These are phyloP conservation scores for Zygotorulaspora florentina DNA, from an alignment of 805 yeast genomes.

Conservation along the genomic window DNA sequence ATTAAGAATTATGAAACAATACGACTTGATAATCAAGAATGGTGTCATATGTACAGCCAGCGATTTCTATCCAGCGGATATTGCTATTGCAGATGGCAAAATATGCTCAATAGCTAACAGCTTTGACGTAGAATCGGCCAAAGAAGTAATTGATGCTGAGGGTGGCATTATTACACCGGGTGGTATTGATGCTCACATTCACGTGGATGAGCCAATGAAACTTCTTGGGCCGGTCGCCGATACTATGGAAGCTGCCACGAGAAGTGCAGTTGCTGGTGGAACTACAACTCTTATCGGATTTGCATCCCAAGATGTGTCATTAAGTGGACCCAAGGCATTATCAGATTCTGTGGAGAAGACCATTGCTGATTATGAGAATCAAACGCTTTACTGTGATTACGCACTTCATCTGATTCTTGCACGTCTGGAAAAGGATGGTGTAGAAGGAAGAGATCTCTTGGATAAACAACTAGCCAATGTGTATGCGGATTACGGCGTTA, in stretches of 20 bases:
- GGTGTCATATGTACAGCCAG: conserved; percentile 15
- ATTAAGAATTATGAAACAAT: conserved; percentile 13
- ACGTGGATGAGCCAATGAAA: conserved; percentile 41
- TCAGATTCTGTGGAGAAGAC: conserved; percentile 30
- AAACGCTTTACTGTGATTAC: conserved; percentile 40
- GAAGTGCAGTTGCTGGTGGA: conserved; percentile 48
- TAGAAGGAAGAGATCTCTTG: conserved; percentile 16
- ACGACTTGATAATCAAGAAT: conserved; percentile 12
- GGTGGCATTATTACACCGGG: conserved; percentile 50
- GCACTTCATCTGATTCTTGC: conserved; percentile 46
- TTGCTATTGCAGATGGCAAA: conserved; percentile 41
- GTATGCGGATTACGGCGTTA: conserved; percentile 36
- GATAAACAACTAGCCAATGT: conserved; percentile 35
- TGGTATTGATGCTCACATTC: conserved; percentile 50
- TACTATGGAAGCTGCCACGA: conserved; percentile 42
- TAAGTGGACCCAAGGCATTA: conserved; percentile 34
- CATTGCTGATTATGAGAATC: conserved; percentile 21
- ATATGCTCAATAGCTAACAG: conserved; percentile 36
- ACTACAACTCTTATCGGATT: conserved; percentile 47
- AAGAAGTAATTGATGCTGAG: conserved; percentile 41
- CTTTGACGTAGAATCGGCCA: conserved; percentile 24
- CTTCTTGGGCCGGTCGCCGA: conserved; percentile 39
- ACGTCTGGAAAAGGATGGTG: conserved; percentile 26
- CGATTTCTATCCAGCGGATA: conserved; percentile 32
- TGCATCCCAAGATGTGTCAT: conserved; percentile 41